These are phyloP conservation scores for Babesia sp. DNA, from an alignment of 169 alveolate genomes.

Conservation along the genomic window DNA sequence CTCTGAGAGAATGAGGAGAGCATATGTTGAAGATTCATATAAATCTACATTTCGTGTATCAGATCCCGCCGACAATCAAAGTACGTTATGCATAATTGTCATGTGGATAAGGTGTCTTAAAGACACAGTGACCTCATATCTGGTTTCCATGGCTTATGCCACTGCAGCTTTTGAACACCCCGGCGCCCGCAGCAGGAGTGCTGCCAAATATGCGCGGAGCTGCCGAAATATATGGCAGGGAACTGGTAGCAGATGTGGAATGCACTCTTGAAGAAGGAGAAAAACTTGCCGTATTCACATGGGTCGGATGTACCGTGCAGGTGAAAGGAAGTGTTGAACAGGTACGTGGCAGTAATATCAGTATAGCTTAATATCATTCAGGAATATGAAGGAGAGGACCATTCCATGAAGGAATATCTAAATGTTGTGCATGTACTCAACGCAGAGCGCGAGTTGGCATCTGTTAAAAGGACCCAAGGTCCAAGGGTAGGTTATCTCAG, in stretches of 20 bases:
- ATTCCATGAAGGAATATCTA: conserved; percentile 82
- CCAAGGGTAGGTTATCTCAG: conserved; percentile 70
- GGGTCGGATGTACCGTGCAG: conserved; percentile 86
- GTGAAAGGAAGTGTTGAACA: conserved; percentile 83
- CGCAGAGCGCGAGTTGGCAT: conserved; percentile 80
- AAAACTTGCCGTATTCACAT: conserved; percentile 83
- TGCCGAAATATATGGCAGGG: conserved; percentile 86
- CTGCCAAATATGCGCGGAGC: conserved; percentile 55
- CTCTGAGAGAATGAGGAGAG: conserved; percentile 59
- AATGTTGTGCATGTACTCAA: conserved; percentile 77
- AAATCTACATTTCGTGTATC: conserved; percentile 55
- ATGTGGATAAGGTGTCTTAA: background rate
- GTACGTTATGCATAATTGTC: background rate
- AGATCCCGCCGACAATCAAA: conserved; percentile 36
- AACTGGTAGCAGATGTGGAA: conserved; percentile 82
- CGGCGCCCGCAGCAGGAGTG: conserved; percentile 3
- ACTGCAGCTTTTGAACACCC: conserved; percentile 23
- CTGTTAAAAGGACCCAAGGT: conserved; percentile 76
- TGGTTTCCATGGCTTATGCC: background rate
- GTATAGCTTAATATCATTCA: background rate
- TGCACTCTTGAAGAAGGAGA: conserved; percentile 74
- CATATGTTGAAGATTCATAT: conserved; percentile 72
- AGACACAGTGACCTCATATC: background rate
- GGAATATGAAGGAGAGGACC: conserved; percentile 85
- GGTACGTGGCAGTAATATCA: conserved; percentile 23